phyloP scores from a whole-genome alignment of 768 basidiomycete species.

The Pisolithus marmoratus region DNA sequence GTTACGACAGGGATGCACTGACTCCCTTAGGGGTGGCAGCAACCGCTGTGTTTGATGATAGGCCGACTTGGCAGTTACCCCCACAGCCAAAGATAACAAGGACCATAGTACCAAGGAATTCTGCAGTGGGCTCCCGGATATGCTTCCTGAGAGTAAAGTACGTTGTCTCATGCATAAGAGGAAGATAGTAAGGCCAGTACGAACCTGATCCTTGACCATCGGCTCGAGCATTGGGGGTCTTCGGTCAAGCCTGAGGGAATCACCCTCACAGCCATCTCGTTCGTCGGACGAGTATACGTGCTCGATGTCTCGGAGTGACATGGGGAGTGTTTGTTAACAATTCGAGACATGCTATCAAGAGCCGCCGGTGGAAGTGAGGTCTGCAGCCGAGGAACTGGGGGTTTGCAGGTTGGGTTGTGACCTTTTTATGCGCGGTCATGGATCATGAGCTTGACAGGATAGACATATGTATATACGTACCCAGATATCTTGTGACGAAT shows the following conservation, averaged over 20 bases:
- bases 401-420: not conserved
- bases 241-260: no score
- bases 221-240: constrained; percentile 40
- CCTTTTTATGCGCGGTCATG: constrained; percentile 5
- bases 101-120: constrained; percentile 56
- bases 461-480: no score
- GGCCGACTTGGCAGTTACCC: constrained; percentile 49
- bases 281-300: constrained; percentile 4
- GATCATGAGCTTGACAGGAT: not conserved
- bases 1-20: constrained; percentile 19
- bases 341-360: constrained; percentile 16
- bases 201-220: constrained; percentile 52
- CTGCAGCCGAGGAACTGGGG: not conserved
- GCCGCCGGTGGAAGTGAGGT: not conserved
- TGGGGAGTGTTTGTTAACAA: constrained; percentile 8
- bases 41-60: constrained; percentile 42
- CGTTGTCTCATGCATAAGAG: not conserved
- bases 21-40: constrained; percentile 51
- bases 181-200: constrained; percentile 4
- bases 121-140: constrained; percentile 56
- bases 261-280: constrained; percentile 13
- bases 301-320: constrained; percentile 18
- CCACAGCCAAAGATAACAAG: constrained; percentile 57
- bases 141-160: constrained; percentile 29
- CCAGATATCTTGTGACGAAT: no score